Percentiles rank a stretch among this genome's conserved stretches.
Evolutionary conservation across 345 rosid species (phyloP).

Genomic region (Brassica incana): DNA sequence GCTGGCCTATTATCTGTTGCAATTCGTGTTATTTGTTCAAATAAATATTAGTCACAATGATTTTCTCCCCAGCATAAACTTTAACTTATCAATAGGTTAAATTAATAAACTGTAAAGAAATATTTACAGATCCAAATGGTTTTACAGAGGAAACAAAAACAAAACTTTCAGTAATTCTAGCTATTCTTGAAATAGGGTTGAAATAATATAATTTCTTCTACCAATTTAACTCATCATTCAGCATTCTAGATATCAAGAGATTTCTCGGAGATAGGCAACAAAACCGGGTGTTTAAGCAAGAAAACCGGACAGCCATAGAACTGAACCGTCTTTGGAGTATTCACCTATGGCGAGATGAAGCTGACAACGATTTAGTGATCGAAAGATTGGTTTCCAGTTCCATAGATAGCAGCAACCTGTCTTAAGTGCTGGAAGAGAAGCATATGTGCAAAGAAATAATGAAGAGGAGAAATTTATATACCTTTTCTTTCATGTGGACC

Average conservation of each 20-base stretch:
- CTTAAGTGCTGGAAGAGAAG: not conserved
- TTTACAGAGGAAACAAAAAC: not conserved
- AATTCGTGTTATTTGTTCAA: not conserved
- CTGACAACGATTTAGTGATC: slow-evolving; percentile 11
- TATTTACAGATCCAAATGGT: not conserved
- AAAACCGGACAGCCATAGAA: not conserved
- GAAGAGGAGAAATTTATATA: not conserved
- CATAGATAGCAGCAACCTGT: slow-evolving; percentile 15
- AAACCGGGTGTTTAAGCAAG: not conserved
- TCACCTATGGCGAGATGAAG: slow-evolving; percentile 12
- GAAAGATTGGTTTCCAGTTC: slow-evolving; percentile 8
- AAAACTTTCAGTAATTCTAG: not conserved
- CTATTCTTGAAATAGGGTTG: not conserved
- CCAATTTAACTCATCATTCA: not conserved
- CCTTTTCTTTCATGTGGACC: slow-evolving; percentile 23
- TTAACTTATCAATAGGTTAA: not conserved
- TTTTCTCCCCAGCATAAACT: not conserved
- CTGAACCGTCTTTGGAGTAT: not conserved
- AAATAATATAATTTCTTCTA: not conserved
- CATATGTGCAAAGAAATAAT: slow-evolving; percentile 21
- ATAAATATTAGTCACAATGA: not conserved
- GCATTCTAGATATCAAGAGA: not conserved
- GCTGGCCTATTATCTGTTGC: slow-evolving; percentile 20
- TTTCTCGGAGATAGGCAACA: not conserved
- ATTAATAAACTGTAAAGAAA: not conserved